Base-by-base conservation (phyloP, 345 rosid genomes). In the Jatropha curcas region DNA sequence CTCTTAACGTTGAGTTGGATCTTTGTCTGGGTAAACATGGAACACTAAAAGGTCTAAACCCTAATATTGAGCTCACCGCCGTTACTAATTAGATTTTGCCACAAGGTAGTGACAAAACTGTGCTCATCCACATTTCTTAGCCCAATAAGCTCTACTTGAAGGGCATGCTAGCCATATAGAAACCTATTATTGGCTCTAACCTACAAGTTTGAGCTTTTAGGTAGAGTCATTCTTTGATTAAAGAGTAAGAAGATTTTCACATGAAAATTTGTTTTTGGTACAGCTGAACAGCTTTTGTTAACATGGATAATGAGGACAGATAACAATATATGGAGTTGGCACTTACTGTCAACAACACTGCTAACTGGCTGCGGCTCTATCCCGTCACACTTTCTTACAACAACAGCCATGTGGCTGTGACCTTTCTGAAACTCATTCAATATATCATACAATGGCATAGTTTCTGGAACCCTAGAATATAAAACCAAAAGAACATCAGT, bases 381-480 rank as follows among this genome's bases (percentile, higher is more conserved):
- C 74, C 75, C 86, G 76, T 83, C 82, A 75, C 80, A 81, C 65
- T 68, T 86, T 66, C 89, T 88, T 35, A 90, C 89, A 53, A 92
- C 93, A 75, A 92, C 94, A 65, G 98, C 98, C 99, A 95, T 95
- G 75, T 95, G 99, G 85, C 99, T 95, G 65, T 91, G 99, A 61
- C 99, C 99, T 82, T 95, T 95, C 78, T 95, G 99, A 80, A 95
- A 95, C 84, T 95, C 99, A 74, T 95, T 95, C 86, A 95, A 71
- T 79, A 95, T 92, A 80, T 95, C 99, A 79, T 95, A 95, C 57
- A 95, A 79, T 30, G 99, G 99, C 84, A 92, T 78, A 25, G 71
- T 85, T 73, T 92, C 99, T 66, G 72, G 86, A 77, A 95, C 94
- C 87, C 98, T 91, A 60, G 11, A 72, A 59, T 63, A 68, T 31